Percentiles rank a stretch among this genome's conserved stretches.
These are phyloP conservation scores for Sporothrix sp. DNA, from an alignment of 2,329 filamentous ascomycete species.

Conservation along the genomic window DNA sequence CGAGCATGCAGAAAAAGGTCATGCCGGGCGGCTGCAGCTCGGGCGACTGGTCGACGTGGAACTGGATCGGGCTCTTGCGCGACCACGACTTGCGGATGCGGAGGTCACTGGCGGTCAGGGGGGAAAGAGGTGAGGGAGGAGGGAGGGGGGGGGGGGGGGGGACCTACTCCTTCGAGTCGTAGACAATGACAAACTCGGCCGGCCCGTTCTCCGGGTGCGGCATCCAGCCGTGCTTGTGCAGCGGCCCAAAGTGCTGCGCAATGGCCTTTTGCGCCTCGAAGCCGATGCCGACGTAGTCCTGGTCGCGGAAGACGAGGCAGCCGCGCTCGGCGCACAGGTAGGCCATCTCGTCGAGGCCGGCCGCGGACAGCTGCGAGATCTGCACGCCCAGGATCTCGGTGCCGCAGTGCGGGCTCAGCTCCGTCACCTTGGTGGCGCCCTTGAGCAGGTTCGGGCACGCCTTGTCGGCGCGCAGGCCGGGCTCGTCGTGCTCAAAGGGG, in stretches of 20 bases:
- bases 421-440: neutral
- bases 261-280: neutral
- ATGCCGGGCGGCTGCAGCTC: conserved; percentile 7
- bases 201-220: neutral
- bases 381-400: conserved; percentile 3
- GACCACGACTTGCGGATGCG: conserved; percentile 1
- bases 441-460: conserved; percentile 1
- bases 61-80: conserved; percentile 2
- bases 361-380: conserved; percentile 4
- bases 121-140: too few species aligned
- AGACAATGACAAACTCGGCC: conserved; percentile 2
- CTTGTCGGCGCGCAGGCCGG: conserved; percentile 21
- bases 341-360: conserved; percentile 2
- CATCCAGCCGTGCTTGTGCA: conserved; percentile 5
- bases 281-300: conserved; percentile 16
- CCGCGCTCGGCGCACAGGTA: conserved; percentile 2
- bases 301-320: conserved; percentile 7
- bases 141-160: too few species aligned
- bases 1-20: conserved; percentile 7
- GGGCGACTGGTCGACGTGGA: conserved; percentile 5
- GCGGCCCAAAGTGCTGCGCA: conserved; percentile 3
- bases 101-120: conserved; percentile 4
- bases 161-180: conserved; percentile 2
- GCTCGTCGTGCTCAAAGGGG: conserved; percentile 21
- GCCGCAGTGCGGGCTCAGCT: conserved; percentile 5